A percentile compares a stretch with the other conserved stretches of the same genome.
These are phyloP conservation scores for Globisporangium cylindrosporum DNA, from an alignment of 352 stramenopile species.

Conservation along the genomic window DNA sequence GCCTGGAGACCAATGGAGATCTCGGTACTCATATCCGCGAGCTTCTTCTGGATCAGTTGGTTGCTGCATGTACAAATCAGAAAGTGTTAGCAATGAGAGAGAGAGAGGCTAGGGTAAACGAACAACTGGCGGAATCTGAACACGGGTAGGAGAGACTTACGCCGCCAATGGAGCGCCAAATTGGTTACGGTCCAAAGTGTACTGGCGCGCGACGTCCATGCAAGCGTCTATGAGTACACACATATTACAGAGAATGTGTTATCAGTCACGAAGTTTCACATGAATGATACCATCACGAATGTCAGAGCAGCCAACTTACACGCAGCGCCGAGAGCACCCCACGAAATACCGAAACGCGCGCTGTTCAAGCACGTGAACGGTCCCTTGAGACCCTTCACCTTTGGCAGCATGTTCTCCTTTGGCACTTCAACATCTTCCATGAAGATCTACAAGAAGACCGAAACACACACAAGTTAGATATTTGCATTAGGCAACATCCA, in stretches of 20 bases:
- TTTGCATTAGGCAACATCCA: not conserved
- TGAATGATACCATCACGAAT: not conserved
- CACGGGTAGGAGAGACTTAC: slow-evolving; percentile 30
- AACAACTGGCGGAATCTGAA: not conserved
- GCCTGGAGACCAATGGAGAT: slow-evolving; percentile 93
- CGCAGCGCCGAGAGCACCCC: slow-evolving; percentile 94
- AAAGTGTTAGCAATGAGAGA: not conserved
- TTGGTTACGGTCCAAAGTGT: slow-evolving; percentile 94
- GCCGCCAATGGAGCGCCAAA: slow-evolving; percentile 96
- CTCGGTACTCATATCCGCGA: slow-evolving; percentile 97
- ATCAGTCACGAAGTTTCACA: not conserved
- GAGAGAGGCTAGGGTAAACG: not conserved
- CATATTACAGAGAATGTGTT: not conserved
- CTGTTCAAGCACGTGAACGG: slow-evolving; percentile 98
- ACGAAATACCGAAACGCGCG: slow-evolving; percentile 97
- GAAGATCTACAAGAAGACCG: slow-evolving; percentile 80
- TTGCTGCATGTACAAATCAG: slow-evolving; percentile 60
- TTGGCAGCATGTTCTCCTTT: slow-evolving; percentile 91
- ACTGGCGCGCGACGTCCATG: slow-evolving; percentile 91
- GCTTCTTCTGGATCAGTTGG: slow-evolving; percentile 98
- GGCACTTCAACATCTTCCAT: slow-evolving; percentile 96
- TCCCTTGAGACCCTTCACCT: slow-evolving; percentile 89
- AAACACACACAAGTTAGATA: not conserved
- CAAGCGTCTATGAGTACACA: slow-evolving; percentile 77
- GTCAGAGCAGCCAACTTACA: slow-evolving; percentile 33